Base-by-base conservation (phyloP, 2,329 filamentous ascomycete species). In the Trichoderma sp. region DNA sequence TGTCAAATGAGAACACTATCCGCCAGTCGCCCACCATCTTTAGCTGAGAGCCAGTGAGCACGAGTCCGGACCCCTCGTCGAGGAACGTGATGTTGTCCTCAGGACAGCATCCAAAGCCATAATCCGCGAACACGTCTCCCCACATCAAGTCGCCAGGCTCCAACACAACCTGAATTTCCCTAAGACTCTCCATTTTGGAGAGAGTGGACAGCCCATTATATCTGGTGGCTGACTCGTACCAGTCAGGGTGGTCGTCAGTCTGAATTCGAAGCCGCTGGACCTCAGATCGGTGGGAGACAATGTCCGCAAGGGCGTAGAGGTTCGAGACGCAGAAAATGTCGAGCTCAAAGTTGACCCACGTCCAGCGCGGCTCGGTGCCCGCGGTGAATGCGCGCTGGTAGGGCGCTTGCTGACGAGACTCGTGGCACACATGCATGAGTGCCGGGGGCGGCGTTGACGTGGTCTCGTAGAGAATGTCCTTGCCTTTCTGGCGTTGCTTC, bases 361-460 rank as follows among this genome's bases (percentile, higher is more conserved):
- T 57, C 59, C 73, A 72, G 15, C 70, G 68, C 20, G 61, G 13
- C 64, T 71, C 61, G 1, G 55, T 15, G 32, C 47, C 36, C n/a
- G 32, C 34, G 2, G 55, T 43, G 6, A 72, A 72, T 47, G 71
- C 71, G 30, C 67, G 57, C 59, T 39, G 59, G 36, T 70, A 72
- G 20, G 71, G 71, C 26, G 67, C 71, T 30, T 70, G 59, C 67
- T 55, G 58, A 6, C 67, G 66, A 39, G 71, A 72, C 59, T 72
- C 67, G 34, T 20, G 67, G 67, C 71, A 72, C 47, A 72, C 71
- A 61, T 72, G 66, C 71, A 72, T 65, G 32, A 72, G 23, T 30
- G 67, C 66, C 23, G 66, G 71, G 6, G 71, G 34, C 57, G 66
- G 59, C 20, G 59, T 70, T 30, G 67, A 57, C 12, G 66, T 57